Conservation (phyloP, 2,329 filamentous ascomycete species). For the Fusarium sp. region DNA sequence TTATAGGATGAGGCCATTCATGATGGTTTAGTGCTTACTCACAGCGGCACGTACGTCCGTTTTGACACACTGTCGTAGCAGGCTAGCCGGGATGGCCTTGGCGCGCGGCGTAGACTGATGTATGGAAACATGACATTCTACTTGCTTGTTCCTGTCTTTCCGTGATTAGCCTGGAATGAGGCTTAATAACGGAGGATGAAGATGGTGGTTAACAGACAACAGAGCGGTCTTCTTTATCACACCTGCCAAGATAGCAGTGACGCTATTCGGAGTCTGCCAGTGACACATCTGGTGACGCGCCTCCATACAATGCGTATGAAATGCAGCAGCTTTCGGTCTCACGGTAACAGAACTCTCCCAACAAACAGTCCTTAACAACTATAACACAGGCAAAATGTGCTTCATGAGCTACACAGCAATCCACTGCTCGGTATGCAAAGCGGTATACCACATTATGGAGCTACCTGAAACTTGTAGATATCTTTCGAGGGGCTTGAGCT, state of each 20-base stretch:
- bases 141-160: fast-evolving
- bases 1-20: background rate
- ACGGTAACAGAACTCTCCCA: fast-evolving
- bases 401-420: background rate
- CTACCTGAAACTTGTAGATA: background rate
- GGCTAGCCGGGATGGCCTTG: background rate
- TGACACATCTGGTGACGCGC: background rate
- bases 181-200: fast-evolving
- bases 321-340: background rate
- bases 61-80: background rate
- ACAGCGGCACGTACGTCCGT: background rate
- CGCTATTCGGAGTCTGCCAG: no score
- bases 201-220: background rate
- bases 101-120: background rate
- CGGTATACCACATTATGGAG: background rate
- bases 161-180: fast-evolving
- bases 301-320: fast-evolving
- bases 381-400: background rate
- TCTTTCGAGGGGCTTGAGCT: fast-evolving
- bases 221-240: background rate
- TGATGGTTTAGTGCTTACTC: background rate
- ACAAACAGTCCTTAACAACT: fast-evolving
- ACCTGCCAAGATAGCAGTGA: background rate
- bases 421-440: background rate
- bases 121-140: background rate